Evolutionary conservation across 768 basidiomycete genomes (phyloP), one percentile per base, ranked within the genome.

Genomic region (Amanita brunnescens): DNA sequence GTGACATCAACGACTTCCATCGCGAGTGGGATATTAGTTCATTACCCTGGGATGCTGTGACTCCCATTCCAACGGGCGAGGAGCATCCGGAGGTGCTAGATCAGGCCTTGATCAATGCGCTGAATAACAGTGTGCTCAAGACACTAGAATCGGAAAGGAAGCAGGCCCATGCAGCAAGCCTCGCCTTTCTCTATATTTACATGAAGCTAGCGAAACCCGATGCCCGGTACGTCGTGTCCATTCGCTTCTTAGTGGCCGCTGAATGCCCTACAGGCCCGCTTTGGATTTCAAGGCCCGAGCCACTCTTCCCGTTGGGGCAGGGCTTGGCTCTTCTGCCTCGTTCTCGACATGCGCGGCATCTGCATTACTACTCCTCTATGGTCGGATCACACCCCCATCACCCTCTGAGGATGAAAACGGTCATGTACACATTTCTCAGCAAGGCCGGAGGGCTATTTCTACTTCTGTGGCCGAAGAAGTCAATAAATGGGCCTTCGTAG

Each of bases 251-350:
- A 54, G 52, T 43, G 53, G 46, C 32, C 34, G 48, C 54, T 34
- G 18, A 48, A 42, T 43, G 32, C 55, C 39, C 37, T 32, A 16
- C 20, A 93, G 91, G 51, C 86, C 85, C 8, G 75, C 83, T 0
- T 80, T 92, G 65, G 82, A 85, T 57, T 86, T 95, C 64, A 76
- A 83, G 20, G 79, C 85, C 34, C 90, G 95, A 41, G 85, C 91
- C 30, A 89, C 91, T 20, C 77, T 98, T 5, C 96, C 96, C 24
- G 84, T 98, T 52, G 87, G 91, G 6, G 96, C 96, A 13, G 96
- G 96, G 41, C 83, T 98, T 44, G 96, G 96, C 20, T 98, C 95
- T 10, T 96, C 93, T 18, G 96, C 96, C 6, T 91, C 96, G 20
- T 97, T 86, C 71, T 97, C 94, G 2, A 81, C 84, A 16, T 96